Evolutionary conservation across 1,284 basidiomycete species (phyloP), one percentile per base, ranked within the genome.

Genomic region (Thelephora terrestris): DNA sequence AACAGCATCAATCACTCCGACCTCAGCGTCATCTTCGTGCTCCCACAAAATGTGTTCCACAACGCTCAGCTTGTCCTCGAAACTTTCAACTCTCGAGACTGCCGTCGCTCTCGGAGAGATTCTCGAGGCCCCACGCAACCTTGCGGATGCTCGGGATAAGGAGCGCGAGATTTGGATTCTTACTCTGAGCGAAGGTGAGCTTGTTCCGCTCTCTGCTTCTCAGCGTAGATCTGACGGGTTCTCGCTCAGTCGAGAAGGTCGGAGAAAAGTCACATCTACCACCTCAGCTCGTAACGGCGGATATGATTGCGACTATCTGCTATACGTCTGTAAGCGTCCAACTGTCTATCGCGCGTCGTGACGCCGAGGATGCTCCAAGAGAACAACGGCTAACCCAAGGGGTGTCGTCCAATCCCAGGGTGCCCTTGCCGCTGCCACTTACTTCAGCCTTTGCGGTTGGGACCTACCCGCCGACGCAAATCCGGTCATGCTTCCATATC

Each of bases 1-100:
- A 43, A 53, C 58, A 93, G 90, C 51, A 84, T 91, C 63, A 85
- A 90, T 62, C 93, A 97, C 61, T 76, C 91, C 35, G 78, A 90
- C 50, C 66, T 90, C 18, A 74, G 86, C 3, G 71, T 94, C 49
- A 68, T 93, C 48, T 91, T 95, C 59, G 73, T 81, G n/a, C 80
- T 84, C 7, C 29, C 29, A 10, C 29, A 32, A 32, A 32, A 32
- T 14, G 29, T 32, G 29, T 32, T n/a, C 29, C 29, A 32, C 12
- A 3, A 6, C 14, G 7, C 29, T 32, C 9, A 32, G 29, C 29
- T 14, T 32, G 6, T 32, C 29, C 9, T 12, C 7, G 12, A 32
- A 32, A 10, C 29, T 32, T 12, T 12, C 6, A 10, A 32, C 29
- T 32, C 29, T 32, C 7, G 14, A 32, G 29, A 32, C 29, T 3